Evolutionary conservation across 73 alveolate genomes (phyloP).

Genomic region (Paramecium sonneborni): DNA sequence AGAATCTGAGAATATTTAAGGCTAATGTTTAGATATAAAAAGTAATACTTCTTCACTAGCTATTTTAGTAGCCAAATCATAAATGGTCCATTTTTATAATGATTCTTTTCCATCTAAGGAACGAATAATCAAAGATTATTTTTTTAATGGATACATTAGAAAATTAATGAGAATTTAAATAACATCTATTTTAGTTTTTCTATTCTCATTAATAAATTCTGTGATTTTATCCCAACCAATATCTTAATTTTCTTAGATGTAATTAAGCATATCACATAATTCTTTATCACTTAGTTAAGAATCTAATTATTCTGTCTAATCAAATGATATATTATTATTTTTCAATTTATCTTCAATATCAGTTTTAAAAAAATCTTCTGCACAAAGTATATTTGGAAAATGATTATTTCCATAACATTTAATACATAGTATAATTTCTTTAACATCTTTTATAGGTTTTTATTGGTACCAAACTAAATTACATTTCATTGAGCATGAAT

Average conservation of each 20-base stretch:
- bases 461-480: conserved; percentile 67
- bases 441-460: conserved; percentile 56
- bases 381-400: conserved; percentile 59
- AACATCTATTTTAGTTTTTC: background rate
- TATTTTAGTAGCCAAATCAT: conserved; percentile 8
- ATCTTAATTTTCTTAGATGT: conserved; percentile 33
- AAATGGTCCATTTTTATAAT: background rate
- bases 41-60: conserved; percentile 56
- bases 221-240: conserved; percentile 55
- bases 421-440: conserved; percentile 54
- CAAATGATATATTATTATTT: background rate
- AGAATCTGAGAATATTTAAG: conserved; percentile 40
- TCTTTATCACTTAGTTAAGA: conserved; percentile 21
- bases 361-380: conserved; percentile 51
- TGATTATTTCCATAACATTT: conserved; percentile 58
- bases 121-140: background rate
- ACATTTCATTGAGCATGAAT: conserved; percentile 56
- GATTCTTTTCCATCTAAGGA: background rate
- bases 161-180: conserved; percentile 41
- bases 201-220: background rate
- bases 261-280: background rate
- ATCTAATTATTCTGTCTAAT: background rate
- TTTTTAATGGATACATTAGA: conserved; percentile 41
- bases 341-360: conserved; percentile 37
- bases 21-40: background rate